phyloP scores from a whole-genome alignment of 1,284 basidiomycete genomes.

The Tilletia setariae region DNA sequence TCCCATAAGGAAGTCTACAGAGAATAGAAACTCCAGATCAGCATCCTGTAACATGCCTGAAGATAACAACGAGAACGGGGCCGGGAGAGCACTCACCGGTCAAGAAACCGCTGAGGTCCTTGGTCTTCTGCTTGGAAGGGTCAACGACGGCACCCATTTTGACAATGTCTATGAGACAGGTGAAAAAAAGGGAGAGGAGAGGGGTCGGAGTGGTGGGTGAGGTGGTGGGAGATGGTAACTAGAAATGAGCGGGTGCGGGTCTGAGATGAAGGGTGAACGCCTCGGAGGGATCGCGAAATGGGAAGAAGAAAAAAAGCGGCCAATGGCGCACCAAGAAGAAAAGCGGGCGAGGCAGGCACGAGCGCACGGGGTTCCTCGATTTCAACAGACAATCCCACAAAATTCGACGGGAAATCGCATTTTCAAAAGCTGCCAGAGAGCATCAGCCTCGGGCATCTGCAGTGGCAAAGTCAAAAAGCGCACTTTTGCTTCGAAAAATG shows the following conservation, averaged over 20 bases:
- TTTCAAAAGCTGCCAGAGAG: too few relatives aligned
- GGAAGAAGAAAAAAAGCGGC: too few relatives aligned
- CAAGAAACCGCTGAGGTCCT: conserved; percentile 42
- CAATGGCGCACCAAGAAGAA: too few relatives aligned
- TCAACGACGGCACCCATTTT: conserved; percentile 47
- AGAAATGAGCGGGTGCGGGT: background rate
- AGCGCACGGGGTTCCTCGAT: too few relatives aligned
- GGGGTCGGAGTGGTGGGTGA: conserved; percentile 5
- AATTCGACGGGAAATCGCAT: too few relatives aligned
- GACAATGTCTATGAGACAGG: conserved; percentile 14
- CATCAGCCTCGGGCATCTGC: too few relatives aligned
- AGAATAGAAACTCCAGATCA: background rate
- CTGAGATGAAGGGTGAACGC: too few relatives aligned
- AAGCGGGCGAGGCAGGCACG: too few relatives aligned
- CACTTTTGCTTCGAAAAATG: too few relatives aligned
- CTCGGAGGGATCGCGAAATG: too few relatives aligned
- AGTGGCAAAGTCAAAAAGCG: too few relatives aligned
- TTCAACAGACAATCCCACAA: too few relatives aligned
- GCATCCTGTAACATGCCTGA: background rate
- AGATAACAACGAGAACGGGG: background rate
- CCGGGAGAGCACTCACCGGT: background rate
- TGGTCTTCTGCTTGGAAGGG: conserved; percentile 40
- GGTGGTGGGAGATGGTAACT: background rate
- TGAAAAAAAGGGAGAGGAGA: conserved; percentile 12
- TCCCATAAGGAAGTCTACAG: background rate